Conservation (phyloP, 192 early-diverging fungal species). For the Backusella morwellensis region DNA sequence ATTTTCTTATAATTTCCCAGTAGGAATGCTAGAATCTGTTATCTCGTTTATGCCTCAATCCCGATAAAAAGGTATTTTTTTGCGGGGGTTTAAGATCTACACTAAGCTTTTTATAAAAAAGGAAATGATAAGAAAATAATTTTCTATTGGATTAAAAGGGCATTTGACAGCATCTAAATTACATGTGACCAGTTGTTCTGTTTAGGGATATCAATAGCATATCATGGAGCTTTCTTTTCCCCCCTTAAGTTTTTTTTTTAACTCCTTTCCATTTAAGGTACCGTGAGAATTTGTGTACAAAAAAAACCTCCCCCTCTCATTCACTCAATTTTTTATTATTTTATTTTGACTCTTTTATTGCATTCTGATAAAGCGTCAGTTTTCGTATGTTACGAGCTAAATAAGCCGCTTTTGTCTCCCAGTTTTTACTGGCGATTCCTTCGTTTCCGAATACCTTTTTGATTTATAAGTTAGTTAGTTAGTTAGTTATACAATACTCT, state of each 20-base stretch:
- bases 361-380: neutral
- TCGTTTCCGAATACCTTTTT: neutral
- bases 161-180: slow-evolving; percentile 17
- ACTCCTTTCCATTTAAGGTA: neutral
- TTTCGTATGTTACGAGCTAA: neutral
- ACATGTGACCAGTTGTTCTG: neutral
- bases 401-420: neutral
- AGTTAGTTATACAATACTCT: neutral
- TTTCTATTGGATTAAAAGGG: neutral
- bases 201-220: neutral
- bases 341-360: neutral
- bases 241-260: neutral
- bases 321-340: neutral
- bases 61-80: neutral
- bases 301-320: neutral
- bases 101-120: neutral
- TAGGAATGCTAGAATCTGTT: neutral
- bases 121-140: slow-evolving; percentile 13
- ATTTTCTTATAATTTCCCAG: neutral
- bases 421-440: neutral
- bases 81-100: neutral
- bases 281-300: neutral
- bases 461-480: neutral
- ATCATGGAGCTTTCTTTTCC: no score
- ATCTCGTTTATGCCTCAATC: neutral